These are phyloP conservation scores for Ganoderma leucocontextum DNA, from an alignment of 1,284 basidiomycete genomes.

Conservation along the genomic window DNA sequence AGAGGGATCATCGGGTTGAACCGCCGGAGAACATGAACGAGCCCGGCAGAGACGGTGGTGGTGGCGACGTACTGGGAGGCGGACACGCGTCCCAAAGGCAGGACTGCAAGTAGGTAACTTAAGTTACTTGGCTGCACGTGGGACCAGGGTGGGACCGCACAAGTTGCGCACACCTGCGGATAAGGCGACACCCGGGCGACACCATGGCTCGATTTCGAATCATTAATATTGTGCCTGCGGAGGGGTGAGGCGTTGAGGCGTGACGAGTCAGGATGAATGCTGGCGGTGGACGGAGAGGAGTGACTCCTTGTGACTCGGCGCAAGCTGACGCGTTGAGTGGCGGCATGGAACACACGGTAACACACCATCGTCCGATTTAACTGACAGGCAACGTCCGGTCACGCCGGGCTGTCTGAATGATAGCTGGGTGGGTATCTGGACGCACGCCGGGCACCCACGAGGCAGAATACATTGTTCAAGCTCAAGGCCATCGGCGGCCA, in stretches of 20 bases:
- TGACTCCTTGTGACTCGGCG: not conserved
- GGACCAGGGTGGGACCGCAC: too few relatives aligned
- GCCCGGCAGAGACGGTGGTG: too few relatives aligned
- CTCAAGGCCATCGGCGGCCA: too few relatives aligned
- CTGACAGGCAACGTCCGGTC: not conserved
- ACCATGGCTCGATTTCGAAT: not conserved
- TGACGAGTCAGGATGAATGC: too few relatives aligned
- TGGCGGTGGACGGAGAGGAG: not conserved
- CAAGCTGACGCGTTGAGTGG: not conserved
- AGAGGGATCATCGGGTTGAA: too few relatives aligned
- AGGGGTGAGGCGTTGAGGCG: too few relatives aligned
- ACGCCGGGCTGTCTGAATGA: not conserved
- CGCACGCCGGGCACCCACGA: too few relatives aligned
- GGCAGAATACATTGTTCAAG: not conserved
- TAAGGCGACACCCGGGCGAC: not conserved
- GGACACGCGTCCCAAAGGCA: not conserved
- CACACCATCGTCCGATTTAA: not conserved
- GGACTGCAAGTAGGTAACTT: not conserved
- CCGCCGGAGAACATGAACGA: too few relatives aligned
- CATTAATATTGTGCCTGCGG: too few relatives aligned
- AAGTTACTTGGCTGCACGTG: too few relatives aligned
- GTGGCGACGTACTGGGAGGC: not conserved
- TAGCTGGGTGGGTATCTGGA: not conserved
- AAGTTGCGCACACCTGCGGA: not conserved
- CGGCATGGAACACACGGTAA: conserved; percentile 1